Evolutionary conservation across 1,139 yeast species (phyloP).

Genomic region (Nematodospora anomalae): DNA sequence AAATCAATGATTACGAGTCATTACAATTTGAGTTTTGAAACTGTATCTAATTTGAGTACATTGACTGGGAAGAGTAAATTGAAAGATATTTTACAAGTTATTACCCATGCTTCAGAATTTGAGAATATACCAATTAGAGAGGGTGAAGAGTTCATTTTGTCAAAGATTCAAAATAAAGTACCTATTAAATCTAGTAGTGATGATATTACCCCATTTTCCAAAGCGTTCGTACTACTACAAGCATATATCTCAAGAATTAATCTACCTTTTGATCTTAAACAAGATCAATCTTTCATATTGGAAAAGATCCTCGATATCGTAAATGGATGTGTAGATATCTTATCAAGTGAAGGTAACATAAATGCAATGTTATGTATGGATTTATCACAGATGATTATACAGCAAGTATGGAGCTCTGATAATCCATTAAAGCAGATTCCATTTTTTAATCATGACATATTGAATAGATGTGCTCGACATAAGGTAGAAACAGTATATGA

Average conservation of each 20-base stretch:
- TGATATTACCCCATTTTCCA: constrained; percentile 52
- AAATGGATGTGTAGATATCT: constrained; percentile 69
- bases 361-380: constrained; percentile 86
- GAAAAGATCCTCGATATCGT: constrained; percentile 51
- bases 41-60: constrained; percentile 62
- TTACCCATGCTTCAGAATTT: constrained; percentile 71
- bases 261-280: constrained; percentile 53
- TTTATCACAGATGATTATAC: constrained; percentile 83
- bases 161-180: constrained; percentile 52
- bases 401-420: constrained; percentile 83
- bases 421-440: constrained; percentile 84
- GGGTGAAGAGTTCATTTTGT: constrained; percentile 53
- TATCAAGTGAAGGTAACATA: constrained; percentile 78
- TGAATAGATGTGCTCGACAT: constrained; percentile 56
- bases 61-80: constrained; percentile 58
- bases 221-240: constrained; percentile 74
- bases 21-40: constrained; percentile 60
- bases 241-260: constrained; percentile 72
- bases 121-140: constrained; percentile 60
- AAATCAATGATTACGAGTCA: constrained; percentile 77
- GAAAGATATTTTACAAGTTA: constrained; percentile 61
- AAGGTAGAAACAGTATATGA: constrained; percentile 77
- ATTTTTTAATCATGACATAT: constrained; percentile 50
- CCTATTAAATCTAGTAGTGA: constrained; percentile 53
- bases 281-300: constrained; percentile 57